A percentile compares a stretch with the other conserved stretches of the same genome.
These are phyloP conservation scores for Solanum boliviense DNA, from an alignment of 257 asterid genomes.

Conservation along the genomic window DNA sequence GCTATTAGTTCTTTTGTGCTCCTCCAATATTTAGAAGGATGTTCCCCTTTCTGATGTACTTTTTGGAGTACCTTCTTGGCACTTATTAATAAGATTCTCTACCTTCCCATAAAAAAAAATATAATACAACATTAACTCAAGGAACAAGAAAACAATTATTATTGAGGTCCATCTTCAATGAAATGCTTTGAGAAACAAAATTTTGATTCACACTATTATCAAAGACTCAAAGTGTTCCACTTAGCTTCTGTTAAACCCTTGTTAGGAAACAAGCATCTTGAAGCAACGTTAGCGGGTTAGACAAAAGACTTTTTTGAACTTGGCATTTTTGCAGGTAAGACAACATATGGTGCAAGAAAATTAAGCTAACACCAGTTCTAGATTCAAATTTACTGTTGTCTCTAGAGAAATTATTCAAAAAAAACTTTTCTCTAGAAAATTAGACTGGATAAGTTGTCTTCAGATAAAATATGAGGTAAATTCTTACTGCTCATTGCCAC, in stretches of 20 bases:
- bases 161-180: background rate
- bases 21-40: background rate
- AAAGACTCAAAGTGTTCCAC: too few relatives aligned
- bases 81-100: background rate
- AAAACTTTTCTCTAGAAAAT: background rate
- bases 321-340: too few relatives aligned
- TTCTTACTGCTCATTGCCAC: constrained; percentile 83
- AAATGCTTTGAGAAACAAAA: background rate
- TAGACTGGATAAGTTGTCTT: background rate
- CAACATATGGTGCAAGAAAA: background rate
- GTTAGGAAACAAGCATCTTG: background rate
- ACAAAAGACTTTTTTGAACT: background rate
- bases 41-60: background rate
- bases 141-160: background rate
- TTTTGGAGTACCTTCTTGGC: background rate
- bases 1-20: background rate
- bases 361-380: background rate
- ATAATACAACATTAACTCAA: background rate
- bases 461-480: background rate
- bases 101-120: background rate
- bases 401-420: background rate
- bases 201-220: background rate
- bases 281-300: background rate
- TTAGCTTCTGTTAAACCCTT: background rate
- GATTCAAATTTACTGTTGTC: background rate